Conservation (phyloP, 2,329 filamentous ascomycete genomes). For the Pseudogymnoascus sp. region DNA sequence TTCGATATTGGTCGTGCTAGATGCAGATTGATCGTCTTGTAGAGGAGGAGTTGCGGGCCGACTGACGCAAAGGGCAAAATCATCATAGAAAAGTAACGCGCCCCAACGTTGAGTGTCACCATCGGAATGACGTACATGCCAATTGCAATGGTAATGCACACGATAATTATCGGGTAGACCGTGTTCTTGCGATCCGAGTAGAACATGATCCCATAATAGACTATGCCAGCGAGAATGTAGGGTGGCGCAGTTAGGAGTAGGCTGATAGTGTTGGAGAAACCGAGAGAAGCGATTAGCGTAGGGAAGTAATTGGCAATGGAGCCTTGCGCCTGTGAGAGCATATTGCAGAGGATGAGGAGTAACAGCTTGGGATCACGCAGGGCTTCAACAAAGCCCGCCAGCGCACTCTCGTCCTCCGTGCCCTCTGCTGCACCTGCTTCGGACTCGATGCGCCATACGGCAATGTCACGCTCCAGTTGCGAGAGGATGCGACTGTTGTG, state of each 20-base stretch:
- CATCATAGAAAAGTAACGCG: constrained; percentile 40
- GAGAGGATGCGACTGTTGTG: constrained; percentile 35
- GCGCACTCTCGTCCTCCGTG: constrained; percentile 29
- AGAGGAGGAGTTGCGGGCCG: constrained; percentile 37
- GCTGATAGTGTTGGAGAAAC: constrained; percentile 34
- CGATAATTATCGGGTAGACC: constrained; percentile 33
- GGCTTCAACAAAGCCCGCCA: constrained; percentile 28
- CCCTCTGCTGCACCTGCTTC: constrained; percentile 37
- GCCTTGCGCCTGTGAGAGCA: constrained; percentile 35
- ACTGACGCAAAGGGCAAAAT: constrained; percentile 36
- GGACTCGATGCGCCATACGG: constrained; percentile 32
- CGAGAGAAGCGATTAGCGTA: constrained; percentile 31
- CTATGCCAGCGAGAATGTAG: constrained; percentile 36
- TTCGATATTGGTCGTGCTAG: constrained; percentile 38
- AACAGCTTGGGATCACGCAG: constrained; percentile 35
- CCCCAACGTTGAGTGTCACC: constrained; percentile 33
- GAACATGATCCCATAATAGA: constrained; percentile 33
- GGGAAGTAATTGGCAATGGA: constrained; percentile 35
- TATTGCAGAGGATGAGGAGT: constrained; percentile 35
- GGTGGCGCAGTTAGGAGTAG: constrained; percentile 43
- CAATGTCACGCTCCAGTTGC: constrained; percentile 27
- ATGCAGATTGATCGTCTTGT: constrained; percentile 38
- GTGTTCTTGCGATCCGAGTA: constrained; percentile 36
- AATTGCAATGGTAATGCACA: constrained; percentile 31
- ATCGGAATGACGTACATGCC: constrained; percentile 36